Base-by-base conservation (phyloP, 2,329 filamentous ascomycete genomes). In the Trichoderma guizhouense region DNA sequence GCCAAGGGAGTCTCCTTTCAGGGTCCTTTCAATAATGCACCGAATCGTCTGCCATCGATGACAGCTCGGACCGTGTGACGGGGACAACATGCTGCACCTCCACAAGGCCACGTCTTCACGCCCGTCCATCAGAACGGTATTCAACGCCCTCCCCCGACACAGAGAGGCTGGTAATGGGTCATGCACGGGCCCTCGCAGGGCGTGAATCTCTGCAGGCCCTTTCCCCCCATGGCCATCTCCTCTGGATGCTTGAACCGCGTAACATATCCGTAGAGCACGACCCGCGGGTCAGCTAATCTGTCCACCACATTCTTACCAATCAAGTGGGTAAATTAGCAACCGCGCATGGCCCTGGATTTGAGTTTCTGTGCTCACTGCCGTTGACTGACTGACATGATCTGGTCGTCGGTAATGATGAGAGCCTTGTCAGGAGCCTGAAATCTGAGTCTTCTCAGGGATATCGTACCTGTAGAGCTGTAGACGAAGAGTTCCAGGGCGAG, bases 21-120 rank as follows among this genome's bases (percentile, higher is more conserved):
- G 66, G 65, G 65, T 47, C 65, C 7, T 24, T 69, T 30, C 26
- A 34, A 62, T 36, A 51, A 51, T 62, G 36, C 57, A 69, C 39
- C 66, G 36, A 69, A 36, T 51, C 66, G 36, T 51, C 55, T 61
- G 30, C 36, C 39, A 69, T 69, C 66, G 53, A 69, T 61, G 57
- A 69, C 66, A 69, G 55, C 66, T 58, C 55, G 55, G 55, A 51
- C 36, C 34, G 26, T 26, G 55, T 39, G 15, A 69, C 61, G 66
- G 36, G 55, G 66, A 60, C 55, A 32, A 47, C 18, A 51, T 36
- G 53, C 55, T 51, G 55, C 28, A 69, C 66, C 55, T 69, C 57
- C 57, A 61, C 57, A 69, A 61, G 66, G 57, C 57, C 55, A 61
- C 57, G 28, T 53, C 28, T 51, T 62, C 28, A 69, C 57, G 57